A percentile compares a stretch with the other conserved stretches of the same genome.
These are phyloP conservation scores for Globisporangium cederbergense DNA, from an alignment of 352 stramenopile species.

Conservation along the genomic window DNA sequence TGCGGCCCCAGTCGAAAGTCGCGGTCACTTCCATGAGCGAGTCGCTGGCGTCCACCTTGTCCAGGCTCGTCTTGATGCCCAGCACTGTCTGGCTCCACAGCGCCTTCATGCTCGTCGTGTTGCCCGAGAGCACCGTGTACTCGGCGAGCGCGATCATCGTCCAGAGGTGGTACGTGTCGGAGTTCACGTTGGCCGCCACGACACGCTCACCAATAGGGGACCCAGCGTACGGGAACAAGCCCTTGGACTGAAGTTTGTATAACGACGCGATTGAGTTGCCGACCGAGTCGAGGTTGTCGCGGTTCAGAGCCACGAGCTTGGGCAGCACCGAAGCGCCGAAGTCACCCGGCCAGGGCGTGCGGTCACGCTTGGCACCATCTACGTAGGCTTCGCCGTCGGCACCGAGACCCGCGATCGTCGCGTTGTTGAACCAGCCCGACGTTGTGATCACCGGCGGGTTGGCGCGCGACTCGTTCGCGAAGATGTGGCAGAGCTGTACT, in stretches of 20 bases:
- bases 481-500: constrained; percentile 32
- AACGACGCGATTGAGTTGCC: constrained; percentile 28
- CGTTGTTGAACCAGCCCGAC: neutral
- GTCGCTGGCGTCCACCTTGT: neutral
- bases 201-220: neutral
- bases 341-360: constrained; percentile 27
- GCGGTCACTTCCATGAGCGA: constrained; percentile 24
- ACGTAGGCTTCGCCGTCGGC: neutral
- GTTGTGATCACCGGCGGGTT: neutral
- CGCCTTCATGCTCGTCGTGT: constrained; percentile 17
- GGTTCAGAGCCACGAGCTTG: constrained; percentile 28
- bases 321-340: constrained; percentile 25
- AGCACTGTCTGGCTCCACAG: neutral
- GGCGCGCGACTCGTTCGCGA: constrained; percentile 26
- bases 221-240: neutral
- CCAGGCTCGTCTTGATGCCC: neutral
- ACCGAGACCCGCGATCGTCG: neutral
- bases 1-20: constrained; percentile 27
- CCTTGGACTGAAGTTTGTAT: neutral
- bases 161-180: constrained; percentile 43
- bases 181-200: constrained; percentile 19
- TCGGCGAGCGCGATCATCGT: constrained; percentile 33
- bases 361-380: neutral
- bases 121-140: constrained; percentile 24
- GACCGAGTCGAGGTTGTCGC: constrained; percentile 30